Conservation (phyloP, 2,329 filamentous ascomycete genomes). For the Teratosphaeria zuluensis region DNA sequence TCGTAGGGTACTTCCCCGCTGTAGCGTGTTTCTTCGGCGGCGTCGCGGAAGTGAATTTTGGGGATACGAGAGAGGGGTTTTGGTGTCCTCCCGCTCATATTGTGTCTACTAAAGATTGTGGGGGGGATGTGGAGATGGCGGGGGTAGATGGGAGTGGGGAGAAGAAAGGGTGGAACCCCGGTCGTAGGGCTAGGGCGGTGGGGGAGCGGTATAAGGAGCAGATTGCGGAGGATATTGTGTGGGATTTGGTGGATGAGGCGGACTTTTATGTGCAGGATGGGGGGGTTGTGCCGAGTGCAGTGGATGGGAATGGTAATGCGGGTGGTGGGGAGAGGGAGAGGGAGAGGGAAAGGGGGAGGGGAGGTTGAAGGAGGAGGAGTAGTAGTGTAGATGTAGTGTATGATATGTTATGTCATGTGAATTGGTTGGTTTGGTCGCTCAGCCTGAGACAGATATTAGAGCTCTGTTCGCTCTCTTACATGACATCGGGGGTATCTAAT, state of each 20-base stretch:
- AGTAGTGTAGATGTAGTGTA: not conserved
- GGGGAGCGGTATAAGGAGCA: slow-evolving; percentile 81
- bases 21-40: slow-evolving; percentile 88
- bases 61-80: slow-evolving; percentile 78
- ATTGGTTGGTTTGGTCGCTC: no score
- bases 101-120: not conserved
- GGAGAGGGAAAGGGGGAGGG: not conserved
- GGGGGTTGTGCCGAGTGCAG: slow-evolving; percentile 20
- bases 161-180: slow-evolving; percentile 21
- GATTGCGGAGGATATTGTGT: slow-evolving; percentile 87
- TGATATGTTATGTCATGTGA: no score
- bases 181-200: slow-evolving; percentile 46
- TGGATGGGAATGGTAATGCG: not conserved
- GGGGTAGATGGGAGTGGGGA: slow-evolving; percentile 10
- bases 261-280: slow-evolving; percentile 74
- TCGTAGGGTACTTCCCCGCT: slow-evolving; percentile 90
- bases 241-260: slow-evolving; percentile 88
- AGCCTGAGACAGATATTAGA: no score
- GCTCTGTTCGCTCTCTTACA: no score
- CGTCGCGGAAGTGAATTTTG: slow-evolving; percentile 87
- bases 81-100: slow-evolving; percentile 68
- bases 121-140: slow-evolving; percentile 25
- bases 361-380: slow-evolving; percentile 5
- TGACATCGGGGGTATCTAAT: not conserved
- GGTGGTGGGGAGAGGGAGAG: not conserved